Evolutionary conservation across 352 stramenopile species (phyloP), one percentile per base, ranked within the genome.

Genomic region (Phytophthora fragariae): DNA sequence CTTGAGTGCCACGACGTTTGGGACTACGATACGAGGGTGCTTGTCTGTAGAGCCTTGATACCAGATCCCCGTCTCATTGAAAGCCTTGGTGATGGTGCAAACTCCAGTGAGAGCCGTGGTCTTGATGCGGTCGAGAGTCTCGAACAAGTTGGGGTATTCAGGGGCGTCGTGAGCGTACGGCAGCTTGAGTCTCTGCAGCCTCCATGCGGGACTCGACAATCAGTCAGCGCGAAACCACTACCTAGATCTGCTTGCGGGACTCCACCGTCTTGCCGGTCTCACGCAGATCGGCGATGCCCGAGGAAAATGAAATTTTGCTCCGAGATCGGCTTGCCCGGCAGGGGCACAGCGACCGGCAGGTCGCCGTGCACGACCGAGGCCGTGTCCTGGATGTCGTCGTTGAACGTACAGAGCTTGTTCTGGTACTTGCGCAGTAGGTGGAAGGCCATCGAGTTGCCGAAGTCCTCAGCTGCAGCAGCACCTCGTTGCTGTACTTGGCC

Each of bases 271-370:
- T 27, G 24, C 24, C 24, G 24, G 24, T 27, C 24, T 27, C 24
- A 27, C 24, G 56, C 88, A 98, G 80, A 49, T 98, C 92, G 11
- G 95, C 96, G 65, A 99, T 98, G 46, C 97, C 97, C 62, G 97
- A 97, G 85, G 77, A 99, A 98, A 21, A 99, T 69, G 81, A 99
- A 98, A 27, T 85, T 94, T 77, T 99, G 94, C 66, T 99, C 85
- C 57, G 88, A 90, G 11, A 99, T 85, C 27, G 76, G 65, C 75
- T 91, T 92, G 65, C 84, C 78, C 37, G 86, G 94, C 24, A 95
- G 77, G 29, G 83, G 80, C 55, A 93, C 81, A 52, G 89, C 86
- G 31, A 88, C 85, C 9, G 91, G 70, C 15, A 96, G 86, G 68
- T 89, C 88, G 11, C 79, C 88, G 21, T 97, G 80, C 12, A 93